Evolutionary conservation across 345 rosid genomes (phyloP).

Genomic region (Ceriops decandra): DNA sequence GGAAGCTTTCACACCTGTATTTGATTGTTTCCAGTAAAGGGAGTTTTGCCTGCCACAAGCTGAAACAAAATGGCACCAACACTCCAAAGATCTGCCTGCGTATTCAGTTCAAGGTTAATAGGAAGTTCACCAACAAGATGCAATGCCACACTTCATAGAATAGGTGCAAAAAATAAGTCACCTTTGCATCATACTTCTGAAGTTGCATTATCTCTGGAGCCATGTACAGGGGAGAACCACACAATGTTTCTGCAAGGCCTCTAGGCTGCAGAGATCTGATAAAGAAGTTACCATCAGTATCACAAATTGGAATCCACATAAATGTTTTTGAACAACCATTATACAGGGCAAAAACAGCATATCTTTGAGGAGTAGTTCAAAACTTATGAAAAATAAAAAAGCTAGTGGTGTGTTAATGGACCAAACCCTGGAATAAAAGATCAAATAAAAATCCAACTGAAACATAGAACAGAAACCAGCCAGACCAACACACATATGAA

Average conservation of each 20-base stretch:
- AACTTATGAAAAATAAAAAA: too few species aligned
- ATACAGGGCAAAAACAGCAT: background rate
- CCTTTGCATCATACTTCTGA: slow-evolving; percentile 99
- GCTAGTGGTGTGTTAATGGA: background rate
- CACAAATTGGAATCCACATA: background rate
- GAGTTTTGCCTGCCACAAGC: slow-evolving; percentile 90
- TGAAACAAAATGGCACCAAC: slow-evolving; percentile 95
- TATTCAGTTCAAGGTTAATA: slow-evolving; percentile 41
- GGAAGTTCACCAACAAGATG: slow-evolving; percentile 13
- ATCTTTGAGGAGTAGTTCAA: background rate
- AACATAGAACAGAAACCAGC: too few species aligned
- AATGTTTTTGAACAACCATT: background rate
- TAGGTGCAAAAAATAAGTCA: slow-evolving; percentile 23
- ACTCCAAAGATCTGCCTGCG: slow-evolving; percentile 99
- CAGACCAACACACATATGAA: too few species aligned
- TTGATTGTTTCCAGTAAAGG: slow-evolving; percentile 88
- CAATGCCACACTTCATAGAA: slow-evolving; percentile 1
- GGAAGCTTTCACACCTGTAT: slow-evolving; percentile 52
- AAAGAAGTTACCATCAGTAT: slow-evolving; percentile 10
- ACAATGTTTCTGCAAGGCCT: slow-evolving; percentile 94
- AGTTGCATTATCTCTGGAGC: slow-evolving; percentile 99
- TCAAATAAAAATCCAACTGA: background rate
- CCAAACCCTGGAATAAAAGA: background rate
- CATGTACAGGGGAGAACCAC: slow-evolving; percentile 99
- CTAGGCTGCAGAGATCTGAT: slow-evolving; percentile 86